These are phyloP conservation scores for Suillus lakei DNA, from an alignment of 768 basidiomycete genomes.

Conservation along the genomic window DNA sequence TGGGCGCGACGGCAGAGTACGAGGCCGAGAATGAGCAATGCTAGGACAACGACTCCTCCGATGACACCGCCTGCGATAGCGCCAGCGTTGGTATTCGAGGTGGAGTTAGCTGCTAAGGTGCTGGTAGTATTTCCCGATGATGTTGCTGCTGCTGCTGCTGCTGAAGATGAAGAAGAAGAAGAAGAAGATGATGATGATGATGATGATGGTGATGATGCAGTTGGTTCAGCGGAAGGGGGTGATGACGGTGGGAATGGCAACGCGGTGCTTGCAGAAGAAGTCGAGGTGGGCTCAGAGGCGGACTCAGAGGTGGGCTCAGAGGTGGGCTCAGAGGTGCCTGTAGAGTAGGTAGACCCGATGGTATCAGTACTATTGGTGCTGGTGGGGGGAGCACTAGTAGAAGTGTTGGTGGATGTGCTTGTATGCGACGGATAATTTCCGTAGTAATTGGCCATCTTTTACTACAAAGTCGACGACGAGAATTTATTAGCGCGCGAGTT, in stretches of 20 bases:
- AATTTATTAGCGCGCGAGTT: not conserved
- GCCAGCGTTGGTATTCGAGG: slow-evolving; percentile 39
- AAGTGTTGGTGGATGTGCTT: too few species aligned
- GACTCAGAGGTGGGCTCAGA: too few species aligned
- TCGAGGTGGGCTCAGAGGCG: too few species aligned
- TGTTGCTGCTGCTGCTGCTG: slow-evolving; percentile 3
- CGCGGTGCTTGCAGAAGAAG: not conserved
- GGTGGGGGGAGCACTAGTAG: too few species aligned
- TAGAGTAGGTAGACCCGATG: too few species aligned
- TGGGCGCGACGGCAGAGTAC: slow-evolving; percentile 49
- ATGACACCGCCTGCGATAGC: slow-evolving; percentile 59
- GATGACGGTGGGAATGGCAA: not conserved
- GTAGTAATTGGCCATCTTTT: not conserved
- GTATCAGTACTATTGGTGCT: too few species aligned
- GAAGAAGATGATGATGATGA: too few species aligned
- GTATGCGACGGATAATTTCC: too few species aligned
- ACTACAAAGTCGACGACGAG: not conserved
- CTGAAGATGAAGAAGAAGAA: slow-evolving; percentile 1
- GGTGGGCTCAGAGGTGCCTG: too few species aligned
- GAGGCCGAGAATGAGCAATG: slow-evolving; percentile 37
- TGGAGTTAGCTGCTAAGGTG: not conserved
- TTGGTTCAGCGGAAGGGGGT: not conserved
- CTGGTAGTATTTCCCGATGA: slow-evolving; percentile 12
- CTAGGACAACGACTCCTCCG: slow-evolving; percentile 49
- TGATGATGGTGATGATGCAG: not conserved